Percentiles rank a stretch among this genome's conserved stretches.
These are phyloP conservation scores for Arthroderma sp. DNA, from an alignment of 2,329 filamentous ascomycete genomes.

Conservation along the genomic window DNA sequence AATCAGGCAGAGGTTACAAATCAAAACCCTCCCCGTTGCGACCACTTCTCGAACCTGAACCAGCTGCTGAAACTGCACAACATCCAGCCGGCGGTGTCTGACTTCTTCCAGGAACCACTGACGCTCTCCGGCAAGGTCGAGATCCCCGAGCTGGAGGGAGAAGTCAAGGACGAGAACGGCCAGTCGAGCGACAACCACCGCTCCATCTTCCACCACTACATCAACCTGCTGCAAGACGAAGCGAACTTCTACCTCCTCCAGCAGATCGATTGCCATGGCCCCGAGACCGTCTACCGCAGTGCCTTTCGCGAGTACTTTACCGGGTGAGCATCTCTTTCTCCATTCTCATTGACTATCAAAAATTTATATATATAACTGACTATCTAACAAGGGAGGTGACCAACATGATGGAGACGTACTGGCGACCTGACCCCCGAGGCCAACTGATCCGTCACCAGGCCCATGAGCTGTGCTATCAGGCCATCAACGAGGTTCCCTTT, in stretches of 20 bases:
- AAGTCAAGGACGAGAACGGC: background rate
- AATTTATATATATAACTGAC: background rate
- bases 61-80: background rate
- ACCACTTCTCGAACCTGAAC: background rate
- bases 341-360: background rate
- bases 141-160: background rate
- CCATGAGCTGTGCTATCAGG: conserved; percentile 18
- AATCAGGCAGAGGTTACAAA: background rate
- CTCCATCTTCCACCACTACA: background rate
- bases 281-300: conserved; percentile 17
- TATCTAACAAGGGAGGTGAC: conserved; percentile 3
- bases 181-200: background rate
- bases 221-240: conserved; percentile 11
- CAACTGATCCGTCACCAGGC: conserved; percentile 12
- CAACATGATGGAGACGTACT: conserved; percentile 15
- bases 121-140: background rate
- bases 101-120: background rate
- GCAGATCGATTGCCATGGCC: conserved; percentile 17
- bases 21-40: background rate
- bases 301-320: conserved; percentile 21
- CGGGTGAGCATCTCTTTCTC: conserved; percentile 16
- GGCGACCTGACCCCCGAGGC: conserved; percentile 16
- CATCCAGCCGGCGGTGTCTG: background rate
- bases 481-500: conserved; percentile 16
- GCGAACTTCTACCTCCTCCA: conserved; percentile 18